phyloP scores from a whole-genome alignment of 208 protist species.

The Strigomonas galati region DNA sequence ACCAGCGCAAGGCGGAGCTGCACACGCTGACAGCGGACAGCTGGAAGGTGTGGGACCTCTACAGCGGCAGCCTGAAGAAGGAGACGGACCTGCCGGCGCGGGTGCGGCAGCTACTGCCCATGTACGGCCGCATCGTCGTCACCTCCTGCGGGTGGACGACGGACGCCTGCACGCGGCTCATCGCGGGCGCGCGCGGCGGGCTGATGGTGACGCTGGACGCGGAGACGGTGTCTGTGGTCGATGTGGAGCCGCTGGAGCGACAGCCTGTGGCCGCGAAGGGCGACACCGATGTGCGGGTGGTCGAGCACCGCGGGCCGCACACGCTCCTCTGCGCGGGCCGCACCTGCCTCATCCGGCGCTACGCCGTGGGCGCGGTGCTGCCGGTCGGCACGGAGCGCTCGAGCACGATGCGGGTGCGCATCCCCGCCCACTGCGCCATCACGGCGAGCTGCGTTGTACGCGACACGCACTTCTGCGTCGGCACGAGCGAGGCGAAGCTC shows the following conservation, averaged over 20 bases:
- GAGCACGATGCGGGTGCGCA: slow-evolving; percentile 44
- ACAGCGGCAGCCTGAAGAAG: slow-evolving; percentile 36
- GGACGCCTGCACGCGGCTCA: slow-evolving; percentile 37
- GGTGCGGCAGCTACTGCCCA: slow-evolving; percentile 45
- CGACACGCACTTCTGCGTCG: slow-evolving; percentile 77
- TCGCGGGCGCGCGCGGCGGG: slow-evolving; percentile 59
- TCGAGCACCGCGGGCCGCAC: slow-evolving; percentile 39
- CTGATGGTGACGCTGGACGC: slow-evolving; percentile 66
- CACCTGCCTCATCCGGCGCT: slow-evolving; percentile 59
- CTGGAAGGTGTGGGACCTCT: slow-evolving; percentile 63
- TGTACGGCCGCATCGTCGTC: slow-evolving; percentile 31
- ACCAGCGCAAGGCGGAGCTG: slow-evolving; percentile 29
- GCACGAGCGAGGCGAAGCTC: slow-evolving; percentile 63
- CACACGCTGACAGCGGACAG: slow-evolving; percentile 66
- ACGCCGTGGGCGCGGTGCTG: slow-evolving; percentile 29
- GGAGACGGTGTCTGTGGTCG: slow-evolving; percentile 35
- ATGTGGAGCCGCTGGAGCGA: slow-evolving; percentile 36
- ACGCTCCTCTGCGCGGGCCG: slow-evolving; percentile 55
- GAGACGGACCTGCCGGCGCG: slow-evolving; percentile 34
- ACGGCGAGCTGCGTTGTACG: slow-evolving; percentile 82
- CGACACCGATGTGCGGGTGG: slow-evolving; percentile 25
- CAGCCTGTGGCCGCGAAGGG: not conserved
- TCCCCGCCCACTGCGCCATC: slow-evolving; percentile 45
- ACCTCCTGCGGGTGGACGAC: slow-evolving; percentile 68
- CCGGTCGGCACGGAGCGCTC: slow-evolving; percentile 66